These are phyloP conservation scores for Plantago ovata DNA, from an alignment of 257 asterid species.

Conservation along the genomic window DNA sequence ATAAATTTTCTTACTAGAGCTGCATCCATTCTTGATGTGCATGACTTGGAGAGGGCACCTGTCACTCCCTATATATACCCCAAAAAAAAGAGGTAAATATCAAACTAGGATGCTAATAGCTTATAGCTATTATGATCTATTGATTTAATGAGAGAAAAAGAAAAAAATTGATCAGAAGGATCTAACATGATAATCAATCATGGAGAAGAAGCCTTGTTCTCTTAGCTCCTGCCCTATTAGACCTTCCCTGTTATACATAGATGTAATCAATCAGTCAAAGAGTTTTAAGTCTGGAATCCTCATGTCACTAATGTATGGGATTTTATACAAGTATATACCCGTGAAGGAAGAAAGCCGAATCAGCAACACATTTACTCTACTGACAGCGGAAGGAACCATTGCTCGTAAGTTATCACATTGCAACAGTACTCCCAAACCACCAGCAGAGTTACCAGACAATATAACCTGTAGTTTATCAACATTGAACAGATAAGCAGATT, in stretches of 20 bases:
- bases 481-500: too few relatives aligned
- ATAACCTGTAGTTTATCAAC: conserved; percentile 6
- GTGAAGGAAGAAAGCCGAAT: conserved; percentile 18
- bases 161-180: background rate
- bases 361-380: conserved; percentile 23
- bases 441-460: conserved; percentile 24
- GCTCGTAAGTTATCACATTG: conserved; percentile 22
- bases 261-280: background rate
- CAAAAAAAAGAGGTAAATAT: too few relatives aligned
- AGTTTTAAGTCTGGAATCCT: background rate
- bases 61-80: background rate
- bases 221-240: background rate
- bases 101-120: too few relatives aligned
- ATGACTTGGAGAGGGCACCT: background rate
- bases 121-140: too few relatives aligned
- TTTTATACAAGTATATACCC: background rate
- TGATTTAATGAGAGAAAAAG: background rate
- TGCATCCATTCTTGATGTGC: conserved; percentile 13
- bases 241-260: background rate
- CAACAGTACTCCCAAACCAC: conserved; percentile 21
- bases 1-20: conserved; percentile 8
- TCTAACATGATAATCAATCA: conserved; percentile 7
- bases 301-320: background rate
- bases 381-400: conserved; percentile 1
- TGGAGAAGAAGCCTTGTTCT: background rate